Base-by-base conservation (phyloP, 192 early-diverging fungal genomes). In the Dissophora globulifera region DNA sequence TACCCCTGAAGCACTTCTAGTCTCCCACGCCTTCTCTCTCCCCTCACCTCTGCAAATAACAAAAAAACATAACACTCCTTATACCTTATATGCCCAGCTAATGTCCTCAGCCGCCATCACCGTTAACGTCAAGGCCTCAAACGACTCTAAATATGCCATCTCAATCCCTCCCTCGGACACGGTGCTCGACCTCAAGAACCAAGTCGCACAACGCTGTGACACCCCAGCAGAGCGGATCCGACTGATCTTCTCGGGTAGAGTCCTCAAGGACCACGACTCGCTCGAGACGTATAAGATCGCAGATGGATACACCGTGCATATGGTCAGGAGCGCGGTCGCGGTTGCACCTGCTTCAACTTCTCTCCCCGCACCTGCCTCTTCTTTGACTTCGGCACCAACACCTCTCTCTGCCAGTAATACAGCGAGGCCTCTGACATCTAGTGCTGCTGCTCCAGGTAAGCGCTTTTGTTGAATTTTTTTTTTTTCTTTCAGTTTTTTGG, bases 161-260 rank as follows among this genome's bases (percentile, higher is more conserved):
- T 78, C 82, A 4, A 81, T 92, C 49, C 75, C 84, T 10, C 61
- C 62, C n/a, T 81, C 82, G 15, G 81, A 85, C 47, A 92, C 89
- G 0, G 92, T 96, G 0, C 50, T 85, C 17, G 71, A 87, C n/a
- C 82, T 97, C n/a, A 97, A 98, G 69, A 66, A 82, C 15, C 83
- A 86, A 41, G 90, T 97, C 54, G 85, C 90, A 15, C 67, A 68
- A 19, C 41, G 82, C 49, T 80, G 81, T 20, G 80, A 89, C 31
- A 88, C 90, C 4, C 86, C 91, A 4, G 82, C 82, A 25, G 85
- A 84, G 16, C 74, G 84, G 27, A 95, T 94, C 67, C 85, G 96
- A 13, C 86, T 99, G 48, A 97, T 99, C 62, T 99, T 88, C 70
- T 89, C 95, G 15, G 97, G 97, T 1, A 85, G 89, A 43, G 94